These are phyloP conservation scores for Plasmodium reichenowi DNA, from an alignment of 169 alveolate genomes.

Conservation along the genomic window DNA sequence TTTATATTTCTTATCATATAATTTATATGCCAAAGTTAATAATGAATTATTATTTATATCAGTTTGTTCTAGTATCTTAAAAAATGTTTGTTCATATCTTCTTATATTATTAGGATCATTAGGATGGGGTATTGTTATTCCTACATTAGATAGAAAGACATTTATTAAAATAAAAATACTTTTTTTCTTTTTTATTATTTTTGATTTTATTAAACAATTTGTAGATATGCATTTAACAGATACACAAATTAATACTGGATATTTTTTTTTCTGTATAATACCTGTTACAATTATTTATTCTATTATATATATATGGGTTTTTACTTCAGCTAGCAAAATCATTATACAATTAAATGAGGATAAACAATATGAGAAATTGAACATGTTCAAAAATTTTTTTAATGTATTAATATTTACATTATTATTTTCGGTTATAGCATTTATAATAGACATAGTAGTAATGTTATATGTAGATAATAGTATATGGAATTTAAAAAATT, in stretches of 20 bases:
- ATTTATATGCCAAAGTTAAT: constrained; percentile 54
- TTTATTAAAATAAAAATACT: constrained; percentile 65
- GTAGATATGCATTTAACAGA: constrained; percentile 70
- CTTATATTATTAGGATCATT: constrained; percentile 72
- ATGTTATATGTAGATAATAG: constrained; percentile 34
- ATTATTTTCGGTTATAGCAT: constrained; percentile 61
- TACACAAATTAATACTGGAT: constrained; percentile 43
- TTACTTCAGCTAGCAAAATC: constrained; percentile 73
- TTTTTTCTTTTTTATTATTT: constrained; percentile 69
- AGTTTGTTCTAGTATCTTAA: constrained; percentile 61
- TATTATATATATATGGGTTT: constrained; percentile 71
- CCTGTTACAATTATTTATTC: constrained; percentile 59
- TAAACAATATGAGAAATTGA: constrained; percentile 76
- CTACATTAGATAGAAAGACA: constrained; percentile 68
- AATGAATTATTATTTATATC: constrained; percentile 54
- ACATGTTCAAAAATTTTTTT: constrained; percentile 76
- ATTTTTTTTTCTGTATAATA: constrained; percentile 44
- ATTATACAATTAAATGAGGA: constrained; percentile 76
- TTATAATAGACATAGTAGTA: constrained; percentile 48
- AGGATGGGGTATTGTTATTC: constrained; percentile 77
- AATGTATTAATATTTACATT: constrained; percentile 73
- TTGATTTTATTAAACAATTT: constrained; percentile 75
- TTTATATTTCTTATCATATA: constrained; percentile 58
- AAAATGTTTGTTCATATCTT: constrained; percentile 74
- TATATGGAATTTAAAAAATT: constrained; percentile 66